These are phyloP conservation scores for Didymella pinodella DNA, from an alignment of 2,329 filamentous ascomycete genomes.

Conservation along the genomic window DNA sequence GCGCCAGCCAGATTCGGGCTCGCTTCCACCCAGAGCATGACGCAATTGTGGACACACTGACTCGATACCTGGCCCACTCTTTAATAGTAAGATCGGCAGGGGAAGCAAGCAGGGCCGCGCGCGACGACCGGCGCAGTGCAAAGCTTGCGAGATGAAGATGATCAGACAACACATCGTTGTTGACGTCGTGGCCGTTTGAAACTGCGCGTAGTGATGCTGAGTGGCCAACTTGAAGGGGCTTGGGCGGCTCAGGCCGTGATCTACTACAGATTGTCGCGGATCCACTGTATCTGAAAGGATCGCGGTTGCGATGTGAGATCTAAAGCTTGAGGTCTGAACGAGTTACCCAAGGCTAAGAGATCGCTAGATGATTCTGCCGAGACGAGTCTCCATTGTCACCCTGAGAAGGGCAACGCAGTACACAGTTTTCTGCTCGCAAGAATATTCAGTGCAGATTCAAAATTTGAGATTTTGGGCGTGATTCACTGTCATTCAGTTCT, in stretches of 20 bases:
- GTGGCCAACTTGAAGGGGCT: not conserved
- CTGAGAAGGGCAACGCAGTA: not conserved
- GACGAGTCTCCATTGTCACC: not conserved
- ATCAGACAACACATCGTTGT: constrained; percentile 9
- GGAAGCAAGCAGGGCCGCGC: constrained; percentile 11
- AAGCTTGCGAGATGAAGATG: constrained; percentile 20
- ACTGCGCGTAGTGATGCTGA: constrained; percentile 2
- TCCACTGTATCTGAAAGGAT: not conserved
- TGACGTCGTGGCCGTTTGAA: constrained; percentile 9
- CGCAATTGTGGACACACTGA: constrained; percentile 19
- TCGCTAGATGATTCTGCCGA: not conserved
- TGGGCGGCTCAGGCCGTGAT: constrained; percentile 2
- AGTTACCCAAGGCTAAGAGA: not conserved
- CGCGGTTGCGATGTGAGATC: constrained; percentile 10
- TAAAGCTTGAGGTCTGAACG: constrained; percentile 6
- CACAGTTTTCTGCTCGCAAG: not conserved
- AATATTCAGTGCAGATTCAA: not conserved
- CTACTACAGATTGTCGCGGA: constrained; percentile 3
- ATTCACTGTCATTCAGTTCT: not conserved
- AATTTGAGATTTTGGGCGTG: not conserved
- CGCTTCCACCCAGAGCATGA: constrained; percentile 18
- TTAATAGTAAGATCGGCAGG: constrained; percentile 36
- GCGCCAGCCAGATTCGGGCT: constrained; percentile 3
- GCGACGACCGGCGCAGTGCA: constrained; percentile 4
- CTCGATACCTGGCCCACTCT: constrained; percentile 14